Evolutionary conservation across 768 basidiomycete genomes (phyloP), one percentile per base, ranked within the genome.

Genomic region (Tulasnella sp.): DNA sequence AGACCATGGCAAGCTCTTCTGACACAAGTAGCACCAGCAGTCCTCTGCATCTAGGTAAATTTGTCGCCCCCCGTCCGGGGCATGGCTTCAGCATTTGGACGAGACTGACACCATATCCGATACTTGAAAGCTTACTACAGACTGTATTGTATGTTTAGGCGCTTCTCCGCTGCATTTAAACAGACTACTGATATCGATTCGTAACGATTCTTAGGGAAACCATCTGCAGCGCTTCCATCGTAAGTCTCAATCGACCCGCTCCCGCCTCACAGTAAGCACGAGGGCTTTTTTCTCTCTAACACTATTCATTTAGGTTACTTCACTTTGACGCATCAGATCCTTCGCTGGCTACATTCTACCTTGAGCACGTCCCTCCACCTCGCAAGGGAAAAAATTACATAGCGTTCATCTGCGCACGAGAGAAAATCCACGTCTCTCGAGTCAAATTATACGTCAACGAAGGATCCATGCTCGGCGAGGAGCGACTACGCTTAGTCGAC

Each of bases 341-440:
- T 5, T 74, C 73, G 31, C 73, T 74, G 14, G 31, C 64, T 36
- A 31, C 31, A 34, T 54, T 74, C 39, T 54, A 74, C 31, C 42
- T 29, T 34, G 73, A 74, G 52, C 73, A 74, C 39, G 54, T 74
- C 29, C 52, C 73, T 14, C 73, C 73, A 17, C 73, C 73, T 68
- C 73, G 52, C 15, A 40, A 36, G 9, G 73, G 31, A 19, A 36
- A 34, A 29, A 49, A 74, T 29, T 74, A 74, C 29, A 69, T 74
- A 5, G 73, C 45, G n/a, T 74, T 36, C 54, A 74, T 74, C 54
- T 74, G 73, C 73, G 36, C 52, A 0, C 29, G 73, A n/a, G 73
- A 74, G 73, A 67, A 67, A 22, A 74, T 74, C 11, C 73, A 74
- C 52, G 14, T 40, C 9, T 74, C 73, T 3, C 73, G 73, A 52